These are phyloP conservation scores for Yarrowia bubula DNA, from an alignment of 805 yeast species.

Conservation along the genomic window DNA sequence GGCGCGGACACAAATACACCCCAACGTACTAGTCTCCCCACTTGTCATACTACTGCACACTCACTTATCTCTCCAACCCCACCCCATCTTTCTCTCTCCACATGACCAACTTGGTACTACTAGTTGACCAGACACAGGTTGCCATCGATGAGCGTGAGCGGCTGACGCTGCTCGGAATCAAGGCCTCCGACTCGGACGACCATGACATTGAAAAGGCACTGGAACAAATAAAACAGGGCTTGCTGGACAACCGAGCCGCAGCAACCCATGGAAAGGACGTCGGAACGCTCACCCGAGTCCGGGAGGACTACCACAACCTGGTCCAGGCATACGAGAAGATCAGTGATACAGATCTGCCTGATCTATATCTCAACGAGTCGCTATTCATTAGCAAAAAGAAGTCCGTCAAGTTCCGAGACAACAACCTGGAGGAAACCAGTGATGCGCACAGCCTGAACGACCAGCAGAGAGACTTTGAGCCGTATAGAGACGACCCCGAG, in stretches of 20 bases:
- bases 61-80: not conserved
- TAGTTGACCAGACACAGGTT: conserved; percentile 38
- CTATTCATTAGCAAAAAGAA: conserved; percentile 16
- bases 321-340: conserved; percentile 21
- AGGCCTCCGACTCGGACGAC: conserved; percentile 36
- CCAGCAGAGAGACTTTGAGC: conserved; percentile 29
- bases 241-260: conserved; percentile 28
- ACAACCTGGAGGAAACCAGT: conserved; percentile 9
- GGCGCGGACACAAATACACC: not conserved
- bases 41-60: too few relatives aligned
- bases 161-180: conserved; percentile 34
- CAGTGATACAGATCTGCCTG: conserved; percentile 10
- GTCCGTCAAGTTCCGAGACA: conserved; percentile 21
- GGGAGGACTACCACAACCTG: conserved; percentile 22
- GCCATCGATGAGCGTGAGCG: conserved; percentile 39
- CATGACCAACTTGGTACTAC: conserved; percentile 31
- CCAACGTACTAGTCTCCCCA: too few relatives aligned
- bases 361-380: conserved; percentile 25
- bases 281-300: conserved; percentile 25
- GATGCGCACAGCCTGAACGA: conserved; percentile 12
- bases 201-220: conserved; percentile 35
- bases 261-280: conserved; percentile 13
- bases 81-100: not conserved
- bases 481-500: conserved; percentile 36
- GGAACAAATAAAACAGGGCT: conserved; percentile 33